These are phyloP conservation scores for Bonia amplexicaulis DNA, from an alignment of 176 grass and related monocot species.

Conservation along the genomic window DNA sequence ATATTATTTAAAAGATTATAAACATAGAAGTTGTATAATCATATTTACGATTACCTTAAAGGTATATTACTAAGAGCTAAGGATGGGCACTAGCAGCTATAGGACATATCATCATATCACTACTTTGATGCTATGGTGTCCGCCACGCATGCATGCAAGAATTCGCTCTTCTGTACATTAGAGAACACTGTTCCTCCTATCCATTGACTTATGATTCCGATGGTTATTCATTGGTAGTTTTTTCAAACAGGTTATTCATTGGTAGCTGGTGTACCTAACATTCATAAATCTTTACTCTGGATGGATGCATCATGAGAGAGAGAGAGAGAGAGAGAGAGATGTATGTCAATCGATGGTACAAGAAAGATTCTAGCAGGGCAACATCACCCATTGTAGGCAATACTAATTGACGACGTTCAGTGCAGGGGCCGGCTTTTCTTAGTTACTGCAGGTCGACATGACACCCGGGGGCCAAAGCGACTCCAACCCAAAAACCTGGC, in stretches of 20 bases:
- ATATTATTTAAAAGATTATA: too few species aligned
- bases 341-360: not conserved
- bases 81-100: not conserved
- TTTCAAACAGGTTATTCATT: not conserved
- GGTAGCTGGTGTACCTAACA: not conserved
- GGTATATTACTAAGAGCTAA: too few species aligned
- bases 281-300: not conserved
- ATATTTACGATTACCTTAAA: too few species aligned
- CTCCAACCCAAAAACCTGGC: not conserved
- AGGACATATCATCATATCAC: not conserved
- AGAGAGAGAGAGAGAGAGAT: not conserved
- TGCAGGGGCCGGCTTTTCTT: not conserved
- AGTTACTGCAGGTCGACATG: not conserved
- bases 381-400: not conserved
- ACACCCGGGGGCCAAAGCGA: not conserved
- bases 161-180: not conserved
- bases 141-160: not conserved
- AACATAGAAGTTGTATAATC: too few species aligned
- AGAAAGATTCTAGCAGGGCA: not conserved
- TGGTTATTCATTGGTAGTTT: not conserved
- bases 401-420: not conserved
- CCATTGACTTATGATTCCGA: not conserved
- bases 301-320: too few species aligned
- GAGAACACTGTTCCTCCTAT: not conserved
- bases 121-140: not conserved